A percentile compares a stretch with the other conserved stretches of the same genome.
Conservation (phyloP, 495 filamentous ascomycete genomes). For the Mycothermus thermophilus region DNA sequence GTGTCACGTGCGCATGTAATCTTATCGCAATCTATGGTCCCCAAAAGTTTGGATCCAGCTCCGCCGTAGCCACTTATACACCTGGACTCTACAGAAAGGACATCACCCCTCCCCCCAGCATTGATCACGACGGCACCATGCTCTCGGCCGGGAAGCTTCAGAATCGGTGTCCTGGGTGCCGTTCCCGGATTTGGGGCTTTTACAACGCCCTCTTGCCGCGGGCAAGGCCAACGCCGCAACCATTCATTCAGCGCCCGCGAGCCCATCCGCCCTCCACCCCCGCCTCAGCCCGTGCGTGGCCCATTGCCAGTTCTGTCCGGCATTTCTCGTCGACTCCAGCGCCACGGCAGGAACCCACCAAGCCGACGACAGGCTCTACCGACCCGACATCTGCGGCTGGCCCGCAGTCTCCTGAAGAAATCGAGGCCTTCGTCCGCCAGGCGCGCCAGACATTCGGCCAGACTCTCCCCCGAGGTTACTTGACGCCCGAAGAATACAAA, state of each 20-base stretch:
- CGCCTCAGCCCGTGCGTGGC: slow-evolving; percentile 9
- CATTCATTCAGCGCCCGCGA: slow-evolving; percentile 9
- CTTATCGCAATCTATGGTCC: no score
- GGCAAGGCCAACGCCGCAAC: slow-evolving; percentile 7
- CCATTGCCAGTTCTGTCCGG: slow-evolving; percentile 11
- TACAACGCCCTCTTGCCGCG: slow-evolving; percentile 26
- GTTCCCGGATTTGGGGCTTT: slow-evolving; percentile 32
- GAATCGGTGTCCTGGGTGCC: slow-evolving; percentile 36
- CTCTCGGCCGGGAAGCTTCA: slow-evolving; percentile 32
- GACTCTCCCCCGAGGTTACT: slow-evolving; percentile 55
- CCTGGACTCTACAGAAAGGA: no score
- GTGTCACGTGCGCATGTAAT: no score
- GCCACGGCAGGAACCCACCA: slow-evolving; percentile 11
- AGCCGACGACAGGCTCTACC: not conserved
- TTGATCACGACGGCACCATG: slow-evolving; percentile 30
- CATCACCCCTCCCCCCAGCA: no score
- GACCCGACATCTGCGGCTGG: slow-evolving; percentile 3
- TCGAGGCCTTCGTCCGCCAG: slow-evolving; percentile 51
- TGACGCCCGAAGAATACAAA: slow-evolving; percentile 54
- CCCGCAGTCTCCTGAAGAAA: slow-evolving; percentile 15
- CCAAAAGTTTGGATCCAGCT: no score
- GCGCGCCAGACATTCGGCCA: slow-evolving; percentile 66
- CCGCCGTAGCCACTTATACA: no score
- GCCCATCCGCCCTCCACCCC: slow-evolving; percentile 5
- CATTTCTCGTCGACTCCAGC: slow-evolving; percentile 27